Base-by-base conservation (phyloP, 2,329 filamentous ascomycete species). In the Penicillium sclerotiorum region DNA sequence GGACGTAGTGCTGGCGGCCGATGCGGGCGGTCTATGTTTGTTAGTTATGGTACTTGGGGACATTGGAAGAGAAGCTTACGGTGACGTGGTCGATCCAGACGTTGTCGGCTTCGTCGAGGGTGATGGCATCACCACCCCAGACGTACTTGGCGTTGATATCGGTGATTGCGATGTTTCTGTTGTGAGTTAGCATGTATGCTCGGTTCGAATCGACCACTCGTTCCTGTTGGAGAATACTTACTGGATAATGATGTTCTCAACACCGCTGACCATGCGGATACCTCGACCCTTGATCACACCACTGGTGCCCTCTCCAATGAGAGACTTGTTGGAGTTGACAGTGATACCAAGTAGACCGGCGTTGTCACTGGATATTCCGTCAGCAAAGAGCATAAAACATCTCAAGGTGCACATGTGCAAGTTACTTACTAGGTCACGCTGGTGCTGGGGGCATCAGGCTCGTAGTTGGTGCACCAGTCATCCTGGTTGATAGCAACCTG, bases 401-500 rank as follows among this genome's bases (percentile, higher is more conserved):
- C n/a, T n/a, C n/a, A n/a, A n/a, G n/a, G n/a, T n/a, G n/a, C 25
- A 28, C 13, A 28, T 28, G 9, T 28, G 25, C 25, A 28, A 35
- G 12, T 35, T 35, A n/a, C 58, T 32, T 45, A 59, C 58, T 75
- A 75, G 20, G 40, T 52, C 4, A 68, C 77, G 8, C 70, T 69
- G 38, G 73, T 73, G 37, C 72, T 74, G 27, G 78, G 74, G 2
- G 80, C 78, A 25, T 73, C 71, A 47, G 79, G 70, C 68, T 85
- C 72, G 66, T 85, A 81, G 72, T 84, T 83, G 48, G 65, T 71
- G 68, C 83, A 86, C 78, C 80, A 83, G 61, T 75, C 62, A 63
- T 83, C 70, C 71, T 81, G 73, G 72, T 85, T 81, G 66, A 86
- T 84, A 55, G 83, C 80, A 33, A 77, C 59, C 73, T 86, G 83